Evolutionary conservation across 768 basidiomycete genomes (phyloP).

Genomic region (Mrakia gelida): DNA sequence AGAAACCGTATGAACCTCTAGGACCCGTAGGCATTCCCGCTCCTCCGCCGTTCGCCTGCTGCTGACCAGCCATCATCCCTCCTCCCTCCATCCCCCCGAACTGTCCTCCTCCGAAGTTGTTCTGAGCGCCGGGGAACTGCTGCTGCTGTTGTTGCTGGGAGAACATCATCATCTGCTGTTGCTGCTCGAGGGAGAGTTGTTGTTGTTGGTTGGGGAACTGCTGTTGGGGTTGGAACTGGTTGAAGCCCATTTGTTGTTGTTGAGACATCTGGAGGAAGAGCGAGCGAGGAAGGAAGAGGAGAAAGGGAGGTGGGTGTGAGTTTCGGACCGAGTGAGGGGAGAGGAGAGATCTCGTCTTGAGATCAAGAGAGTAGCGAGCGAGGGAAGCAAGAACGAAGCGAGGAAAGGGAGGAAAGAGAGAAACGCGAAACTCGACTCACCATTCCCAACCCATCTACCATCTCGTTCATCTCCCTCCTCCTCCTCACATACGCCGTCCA

Average conservation of each 20-base stretch:
- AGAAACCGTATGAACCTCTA: constrained; percentile 21
- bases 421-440: not conserved
- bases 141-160: constrained; percentile 15
- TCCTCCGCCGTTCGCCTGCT: not conserved
- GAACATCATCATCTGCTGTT: constrained; percentile 18
- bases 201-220: constrained; percentile 18
- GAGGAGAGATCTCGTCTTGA: too few species aligned
- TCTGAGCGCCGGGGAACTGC: not conserved
- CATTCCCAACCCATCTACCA: constrained; percentile 22
- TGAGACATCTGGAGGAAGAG: constrained; percentile 11
- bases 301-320: not conserved
- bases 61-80: not conserved
- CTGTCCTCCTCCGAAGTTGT: not conserved
- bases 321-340: not conserved
- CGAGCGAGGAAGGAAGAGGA: too few species aligned
- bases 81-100: not conserved
- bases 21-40: constrained; percentile 22
- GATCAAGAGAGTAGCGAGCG: not conserved
- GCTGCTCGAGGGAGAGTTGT: constrained; percentile 14
- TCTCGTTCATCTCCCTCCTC: constrained; percentile 41
- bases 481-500: constrained; percentile 75
- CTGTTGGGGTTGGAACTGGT: constrained; percentile 3
- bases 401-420: not conserved
- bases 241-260: constrained; percentile 16
- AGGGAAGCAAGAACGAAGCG: not conserved